Base-by-base conservation (phyloP, 176 grass and related monocot species). In the Echinochloa phyllopogon region DNA sequence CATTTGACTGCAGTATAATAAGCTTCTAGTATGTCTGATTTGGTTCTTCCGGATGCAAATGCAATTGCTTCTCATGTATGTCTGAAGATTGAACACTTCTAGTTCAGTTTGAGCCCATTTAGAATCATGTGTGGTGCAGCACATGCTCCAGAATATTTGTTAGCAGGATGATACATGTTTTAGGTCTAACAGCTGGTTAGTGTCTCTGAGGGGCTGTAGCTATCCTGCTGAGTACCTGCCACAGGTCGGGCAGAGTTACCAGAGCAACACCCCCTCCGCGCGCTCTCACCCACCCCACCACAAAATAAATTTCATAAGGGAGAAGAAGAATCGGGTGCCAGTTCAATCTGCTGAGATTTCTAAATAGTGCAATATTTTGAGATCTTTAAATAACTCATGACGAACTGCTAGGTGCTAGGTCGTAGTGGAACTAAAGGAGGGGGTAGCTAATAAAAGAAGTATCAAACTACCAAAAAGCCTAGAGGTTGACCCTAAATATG, bases 351-450 rank as follows among this genome's bases (percentile, higher is more conserved):
- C 40, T 71, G 49, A 52, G 9, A 18, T 74, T 73, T 73, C 1
- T 0, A 72, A 72, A 17, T 49, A 27, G 5, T 1, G 3, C 21
- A 40, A 42, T 69, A 70, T 15, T 70, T 70, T 25, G 67, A 69
- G 4, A 69, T 69, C 39, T 42, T 69, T 69, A 69, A 68, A 69
- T n/a, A 69, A 23, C 39, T 43, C 66, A 69, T 10, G 16, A 67
- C 4, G 9, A 41, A 39, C 16, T 10, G 16, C 16, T 39, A 66
- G 33, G 4, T 10, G 16, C 16, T 39, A 66, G 33, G 4, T 66
- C 10, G 36, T 17, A 18, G 63, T 66, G 33, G 18, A 67, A 68
- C 17, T 68, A 42, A 42, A 40, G 4, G 38, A 68, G 9, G 37
- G 38, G 38, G 20, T 42, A 41, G 37, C 37, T 41, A 68, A 41